Evolutionary conservation across 2,329 filamentous ascomycete species (phyloP), one percentile per base, ranked within the genome.

Genomic region (Bipolaris sorokiniana): DNA sequence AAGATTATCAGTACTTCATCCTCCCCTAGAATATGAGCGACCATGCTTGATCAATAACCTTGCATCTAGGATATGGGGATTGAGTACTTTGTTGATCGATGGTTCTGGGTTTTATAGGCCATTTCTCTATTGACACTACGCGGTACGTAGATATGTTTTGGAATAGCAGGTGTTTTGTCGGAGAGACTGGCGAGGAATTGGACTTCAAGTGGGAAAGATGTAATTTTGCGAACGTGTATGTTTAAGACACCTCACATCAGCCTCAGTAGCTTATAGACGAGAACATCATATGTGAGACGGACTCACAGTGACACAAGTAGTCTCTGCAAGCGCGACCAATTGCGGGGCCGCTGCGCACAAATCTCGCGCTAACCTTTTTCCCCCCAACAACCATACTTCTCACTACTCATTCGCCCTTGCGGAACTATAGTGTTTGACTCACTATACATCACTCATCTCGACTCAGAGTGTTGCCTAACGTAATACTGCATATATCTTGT

Each of bases 351-450:
- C 57, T 45, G 53, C 54, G 49, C 54, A 59, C 28, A 48, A 47
- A 34, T 20, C 36, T 37, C 44, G 26, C 51, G 33, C 51, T 54
- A 54, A 49, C 44, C 44, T 48, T 41, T 49, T 54, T 10, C 22
- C 46, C 52, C 38, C 51, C 53, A 59, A 47, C 48, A 46, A 34
- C 52, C 20, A 36, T 38, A 37, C 52, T 26, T 53, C 34, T 6
- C 10, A 40, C 46, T 51, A 49, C 55, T 49, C 50, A 26, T 33
- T 47, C 40, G 26, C 18, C 20, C 44, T 5, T 41, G 34, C 26
- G 38, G 31, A 11, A 50, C 53, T 33, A 6, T 23, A n/a, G 26
- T 16, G 36, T 26, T 31, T 60, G 56, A 62, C 59, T 64, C 61
- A 63, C 48, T 48, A 34, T 44, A 31, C 37, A 23, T 55, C 52